Evolutionary conservation across 2,329 filamentous ascomycete genomes (phyloP).

Genomic region (Monascus ruber): DNA sequence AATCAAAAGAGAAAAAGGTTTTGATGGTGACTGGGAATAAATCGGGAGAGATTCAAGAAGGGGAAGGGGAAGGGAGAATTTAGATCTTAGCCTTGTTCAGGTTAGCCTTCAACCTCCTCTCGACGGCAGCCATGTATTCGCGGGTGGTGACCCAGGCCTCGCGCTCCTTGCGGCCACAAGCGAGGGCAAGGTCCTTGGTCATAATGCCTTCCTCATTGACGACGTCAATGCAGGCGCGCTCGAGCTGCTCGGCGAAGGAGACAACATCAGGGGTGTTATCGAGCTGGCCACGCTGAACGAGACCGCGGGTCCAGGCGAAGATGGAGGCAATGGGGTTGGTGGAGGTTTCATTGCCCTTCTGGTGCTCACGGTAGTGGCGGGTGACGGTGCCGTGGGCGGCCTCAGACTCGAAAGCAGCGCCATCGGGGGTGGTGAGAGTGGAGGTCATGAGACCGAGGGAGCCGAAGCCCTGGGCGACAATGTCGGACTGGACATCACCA

Average conservation of each 20-base stretch:
- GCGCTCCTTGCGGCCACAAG: constrained; percentile 76
- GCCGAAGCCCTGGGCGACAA: constrained; percentile 95
- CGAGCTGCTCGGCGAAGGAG: constrained; percentile 79
- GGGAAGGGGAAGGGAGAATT: constrained; percentile 6
- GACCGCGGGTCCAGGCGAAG: constrained; percentile 95
- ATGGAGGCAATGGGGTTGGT: constrained; percentile 99
- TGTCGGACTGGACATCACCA: constrained; percentile 96
- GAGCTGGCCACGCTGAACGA: constrained; percentile 84
- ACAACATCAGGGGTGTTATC: constrained; percentile 88
- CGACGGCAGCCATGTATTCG: constrained; percentile 86
- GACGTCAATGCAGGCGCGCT: constrained; percentile 87
- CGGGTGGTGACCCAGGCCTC: constrained; percentile 82
- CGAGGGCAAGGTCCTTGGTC: constrained; percentile 98
- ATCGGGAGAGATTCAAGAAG: constrained; percentile 4
- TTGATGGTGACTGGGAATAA: constrained; percentile 3
- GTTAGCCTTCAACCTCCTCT: constrained; percentile 72
- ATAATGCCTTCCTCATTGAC: constrained; percentile 92
- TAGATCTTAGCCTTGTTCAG: constrained; percentile 36
- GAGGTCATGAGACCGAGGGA: constrained; percentile 98
- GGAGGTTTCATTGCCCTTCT: constrained; percentile 92
- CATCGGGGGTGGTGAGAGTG: constrained; percentile 89
- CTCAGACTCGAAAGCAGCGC: constrained; percentile 94
- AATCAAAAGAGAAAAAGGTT: constrained; percentile 5
- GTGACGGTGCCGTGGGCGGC: constrained; percentile 97
- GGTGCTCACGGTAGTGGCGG: constrained; percentile 96